Conservation (phyloP, 495 filamentous ascomycete species). For the Penicillium coprophilum region DNA sequence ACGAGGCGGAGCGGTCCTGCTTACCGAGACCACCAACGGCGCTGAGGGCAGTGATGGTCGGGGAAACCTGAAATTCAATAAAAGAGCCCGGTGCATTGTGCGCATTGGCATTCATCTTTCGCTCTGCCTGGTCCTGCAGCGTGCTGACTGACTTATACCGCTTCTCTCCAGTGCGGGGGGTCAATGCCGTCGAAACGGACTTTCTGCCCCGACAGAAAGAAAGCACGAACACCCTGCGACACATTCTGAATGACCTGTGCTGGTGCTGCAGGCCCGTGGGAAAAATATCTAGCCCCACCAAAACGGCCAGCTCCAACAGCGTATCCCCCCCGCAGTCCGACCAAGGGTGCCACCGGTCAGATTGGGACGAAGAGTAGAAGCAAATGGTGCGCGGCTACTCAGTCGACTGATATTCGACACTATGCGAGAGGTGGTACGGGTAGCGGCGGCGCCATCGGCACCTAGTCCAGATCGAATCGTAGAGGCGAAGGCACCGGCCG, state of each 20-base stretch:
- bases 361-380: conserved; percentile 86
- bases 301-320: conserved; percentile 65
- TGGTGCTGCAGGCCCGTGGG: conserved; percentile 77
- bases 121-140: conserved; percentile 66
- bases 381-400: conserved; percentile 79
- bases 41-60: conserved; percentile 81
- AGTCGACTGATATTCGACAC: conserved; percentile 64
- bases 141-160: conserved; percentile 67
- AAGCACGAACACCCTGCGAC: conserved; percentile 83
- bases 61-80: conserved; percentile 81
- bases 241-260: conserved; percentile 95
- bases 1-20: conserved; percentile 29
- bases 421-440: conserved; percentile 64
- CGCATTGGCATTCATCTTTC: conserved; percentile 56
- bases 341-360: conserved; percentile 84
- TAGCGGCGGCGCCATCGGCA: conserved; percentile 60
- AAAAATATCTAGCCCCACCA: conserved; percentile 82
- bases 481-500: conserved; percentile 62
- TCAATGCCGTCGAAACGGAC: conserved; percentile 76
- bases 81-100: conserved; percentile 67
- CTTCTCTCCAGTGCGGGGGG: conserved; percentile 67
- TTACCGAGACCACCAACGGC: conserved; percentile 47
- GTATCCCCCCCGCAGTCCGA: conserved; percentile 86
- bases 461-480: conserved; percentile 52
- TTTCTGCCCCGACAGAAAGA: conserved; percentile 84